Base-by-base conservation (phyloP, 768 basidiomycete species). In the Suillus spraguei region DNA sequence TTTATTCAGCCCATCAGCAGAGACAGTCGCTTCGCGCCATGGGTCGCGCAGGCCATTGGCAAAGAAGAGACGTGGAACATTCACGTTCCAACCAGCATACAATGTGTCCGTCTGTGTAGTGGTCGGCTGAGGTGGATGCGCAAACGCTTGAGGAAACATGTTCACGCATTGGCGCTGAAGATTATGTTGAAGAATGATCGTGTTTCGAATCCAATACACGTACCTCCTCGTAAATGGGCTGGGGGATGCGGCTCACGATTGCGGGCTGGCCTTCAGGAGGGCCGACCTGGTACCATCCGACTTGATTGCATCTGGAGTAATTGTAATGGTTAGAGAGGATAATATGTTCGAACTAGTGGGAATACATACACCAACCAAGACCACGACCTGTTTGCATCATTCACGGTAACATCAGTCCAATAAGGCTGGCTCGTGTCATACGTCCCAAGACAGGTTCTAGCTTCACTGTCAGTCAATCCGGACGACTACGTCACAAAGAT, bases 11-110 rank as follows among this genome's bases (percentile, higher is more conserved):
- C 78, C 79, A 28, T 83, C 81, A 0, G 88, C 84, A 5, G 90
- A 90, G 4, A 90, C 79, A 0, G 89, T 90, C 5, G 85, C 83
- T 59, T 87, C 86, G 58, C 83, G 81, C 89, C 89, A 91, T 16
- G 90, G 89, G 68, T 91, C 89, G 8, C 54, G 86, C 54, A 80
- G 78, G 52, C 88, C 89, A 59, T 87, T 91, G 46, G 87, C 87
- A 65, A 90, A 90, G 80, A 91, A 89, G 0, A 91, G 76, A 28
- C 82, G 81, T 36, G 85, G 76, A 32, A 83, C 76, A 35, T 79
- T 73, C 28, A 88, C 84, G 68, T 85, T 74, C 88, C 90, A 92
- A 6, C 90, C 89, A 7, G 76, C 71, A 72, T 89, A 91, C n/a
- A 74, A 75, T 1, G 22, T 42, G 69, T 91, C 83, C 5, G 85